These are phyloP conservation scores for Crucihimalaya himalaica DNA, from an alignment of 345 rosid species.

Conservation along the genomic window DNA sequence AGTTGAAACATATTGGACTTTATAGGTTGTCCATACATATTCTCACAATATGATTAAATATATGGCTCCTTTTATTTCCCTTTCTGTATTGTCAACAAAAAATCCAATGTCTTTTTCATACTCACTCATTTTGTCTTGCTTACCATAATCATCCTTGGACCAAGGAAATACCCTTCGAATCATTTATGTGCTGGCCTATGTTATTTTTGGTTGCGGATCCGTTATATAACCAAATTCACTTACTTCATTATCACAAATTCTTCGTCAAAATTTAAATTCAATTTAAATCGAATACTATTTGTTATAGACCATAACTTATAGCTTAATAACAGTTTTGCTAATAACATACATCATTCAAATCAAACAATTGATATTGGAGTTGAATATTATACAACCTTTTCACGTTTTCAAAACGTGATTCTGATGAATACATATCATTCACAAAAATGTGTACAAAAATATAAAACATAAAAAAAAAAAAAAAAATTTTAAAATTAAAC, in stretches of 20 bases:
- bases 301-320: too few relatives aligned
- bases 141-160: constrained; percentile 36
- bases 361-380: too few relatives aligned
- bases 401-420: too few relatives aligned
- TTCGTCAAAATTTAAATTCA: neutral
- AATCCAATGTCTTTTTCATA: constrained; percentile 49
- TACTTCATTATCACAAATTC: neutral
- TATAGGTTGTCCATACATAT: constrained; percentile 42
- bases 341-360: too few relatives aligned
- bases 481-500: too few relatives aligned
- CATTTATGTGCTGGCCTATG: constrained; percentile 18
- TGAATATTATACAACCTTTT: too few relatives aligned
- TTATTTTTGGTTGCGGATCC: constrained; percentile 29
- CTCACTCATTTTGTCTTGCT: constrained; percentile 43
- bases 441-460: too few relatives aligned
- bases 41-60: constrained; percentile 40
- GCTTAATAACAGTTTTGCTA: too few relatives aligned
- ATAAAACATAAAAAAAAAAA: too few relatives aligned
- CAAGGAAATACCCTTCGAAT: constrained; percentile 24
- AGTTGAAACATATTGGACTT: constrained; percentile 36
- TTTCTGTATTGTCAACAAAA: constrained; percentile 49
- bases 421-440: too few relatives aligned
- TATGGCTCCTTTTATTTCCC: constrained; percentile 30
- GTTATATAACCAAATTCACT: constrained; percentile 3
- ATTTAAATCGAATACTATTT: neutral